Percentiles rank a stretch among this genome's conserved stretches.
phyloP scores from a whole-genome alignment of 805 yeast species.

The Hanseniaspora jakobsenii region DNA sequence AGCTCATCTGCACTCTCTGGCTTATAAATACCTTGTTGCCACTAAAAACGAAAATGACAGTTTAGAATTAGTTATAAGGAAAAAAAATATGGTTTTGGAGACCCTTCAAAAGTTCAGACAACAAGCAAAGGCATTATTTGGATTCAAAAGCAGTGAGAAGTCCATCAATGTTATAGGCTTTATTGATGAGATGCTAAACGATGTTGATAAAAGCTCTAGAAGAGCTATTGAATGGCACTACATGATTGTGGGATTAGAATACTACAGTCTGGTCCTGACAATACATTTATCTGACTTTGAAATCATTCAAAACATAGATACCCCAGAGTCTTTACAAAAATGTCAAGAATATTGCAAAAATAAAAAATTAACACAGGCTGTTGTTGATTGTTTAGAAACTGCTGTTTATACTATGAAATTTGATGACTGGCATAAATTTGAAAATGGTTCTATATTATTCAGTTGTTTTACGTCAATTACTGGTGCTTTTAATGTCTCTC shows the following conservation, averaged over 20 bases:
- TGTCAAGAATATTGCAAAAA: constrained; percentile 2
- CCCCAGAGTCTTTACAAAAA: neutral
- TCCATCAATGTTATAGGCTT: neutral
- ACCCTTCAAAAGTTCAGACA: neutral
- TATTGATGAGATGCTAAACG: neutral
- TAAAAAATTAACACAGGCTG: neutral
- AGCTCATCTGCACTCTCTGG: constrained; percentile 4
- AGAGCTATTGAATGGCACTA: constrained; percentile 9
- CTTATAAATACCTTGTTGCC: constrained; percentile 10
- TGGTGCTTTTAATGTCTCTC: constrained; percentile 4
- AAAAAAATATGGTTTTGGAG: constrained; percentile 5
- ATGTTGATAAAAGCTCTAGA: neutral
- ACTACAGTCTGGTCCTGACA: neutral
- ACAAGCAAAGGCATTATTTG: constrained; percentile 1
- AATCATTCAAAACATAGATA: constrained; percentile 7
- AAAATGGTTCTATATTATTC: constrained; percentile 2
- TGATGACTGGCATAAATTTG: constrained; percentile 3
- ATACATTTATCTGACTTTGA: constrained; percentile 13
- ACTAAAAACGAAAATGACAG: constrained; percentile 8
- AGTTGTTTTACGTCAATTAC: neutral
- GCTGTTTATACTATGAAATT: neutral
- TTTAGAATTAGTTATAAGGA: neutral
- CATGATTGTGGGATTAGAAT: neutral
- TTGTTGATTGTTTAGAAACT: constrained; percentile 5
- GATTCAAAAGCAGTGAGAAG: neutral